Evolutionary conservation across 2,329 filamentous ascomycete species (phyloP).

Genomic region (Verticillium dahliae): DNA sequence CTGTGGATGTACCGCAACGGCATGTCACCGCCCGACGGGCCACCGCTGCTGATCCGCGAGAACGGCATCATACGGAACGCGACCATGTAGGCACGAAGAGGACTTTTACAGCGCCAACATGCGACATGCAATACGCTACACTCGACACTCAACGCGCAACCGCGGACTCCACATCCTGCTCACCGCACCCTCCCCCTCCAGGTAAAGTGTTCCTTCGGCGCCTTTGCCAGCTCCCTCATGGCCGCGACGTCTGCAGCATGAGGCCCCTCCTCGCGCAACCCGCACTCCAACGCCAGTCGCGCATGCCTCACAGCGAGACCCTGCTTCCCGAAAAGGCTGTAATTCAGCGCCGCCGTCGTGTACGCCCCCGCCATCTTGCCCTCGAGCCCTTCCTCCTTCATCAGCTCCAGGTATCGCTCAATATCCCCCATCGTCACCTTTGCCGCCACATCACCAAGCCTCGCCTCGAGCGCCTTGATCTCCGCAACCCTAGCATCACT

Average conservation of each 20-base stretch:
- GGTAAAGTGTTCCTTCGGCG: conserved; percentile 11
- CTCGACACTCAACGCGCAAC: too few species aligned
- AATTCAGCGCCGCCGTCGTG: conserved; percentile 29
- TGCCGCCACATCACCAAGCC: conserved; percentile 14
- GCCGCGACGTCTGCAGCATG: conserved; percentile 6
- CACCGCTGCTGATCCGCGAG: conserved; percentile 26
- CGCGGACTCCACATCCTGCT: neutral
- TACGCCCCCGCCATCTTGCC: conserved; percentile 26
- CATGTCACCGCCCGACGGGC: conserved; percentile 37
- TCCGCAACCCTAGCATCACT: conserved; percentile 30
- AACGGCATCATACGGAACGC: conserved; percentile 30
- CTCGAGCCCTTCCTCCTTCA: conserved; percentile 31
- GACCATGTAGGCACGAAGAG: neutral
- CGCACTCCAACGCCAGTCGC: conserved; percentile 26
- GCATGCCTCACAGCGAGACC: conserved; percentile 31
- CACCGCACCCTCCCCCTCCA: conserved; percentile 8
- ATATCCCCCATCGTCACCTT: conserved; percentile 23
- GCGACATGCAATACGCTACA: too few species aligned
- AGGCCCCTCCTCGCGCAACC: conserved; percentile 15
- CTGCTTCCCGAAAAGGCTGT: conserved; percentile 28
- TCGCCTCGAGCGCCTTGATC: conserved; percentile 18
- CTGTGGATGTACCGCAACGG: conserved; percentile 60
- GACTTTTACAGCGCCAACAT: neutral
- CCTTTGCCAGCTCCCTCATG: conserved; percentile 7
- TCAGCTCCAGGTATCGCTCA: conserved; percentile 28